These are phyloP conservation scores for Multifurca ochricompacta DNA, from an alignment of 768 basidiomycete species.

Conservation along the genomic window DNA sequence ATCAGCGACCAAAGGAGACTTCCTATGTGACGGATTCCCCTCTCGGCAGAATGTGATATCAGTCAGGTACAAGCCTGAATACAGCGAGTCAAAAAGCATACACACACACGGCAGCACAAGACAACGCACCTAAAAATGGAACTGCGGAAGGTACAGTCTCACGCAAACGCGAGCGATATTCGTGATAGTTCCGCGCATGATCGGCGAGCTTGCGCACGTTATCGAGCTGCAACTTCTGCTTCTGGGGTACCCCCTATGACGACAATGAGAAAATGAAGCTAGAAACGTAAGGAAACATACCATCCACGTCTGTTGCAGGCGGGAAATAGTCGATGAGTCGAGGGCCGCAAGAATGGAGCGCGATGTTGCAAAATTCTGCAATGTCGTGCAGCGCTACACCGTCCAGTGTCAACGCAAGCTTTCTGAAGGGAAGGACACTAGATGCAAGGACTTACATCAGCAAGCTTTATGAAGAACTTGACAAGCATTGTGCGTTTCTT, in stretches of 20 bases:
- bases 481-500: slow-evolving; percentile 73
- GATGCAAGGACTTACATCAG: slow-evolving; percentile 53
- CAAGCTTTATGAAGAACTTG: slow-evolving; percentile 91
- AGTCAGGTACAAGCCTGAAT: slow-evolving; percentile 71
- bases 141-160: slow-evolving; percentile 89
- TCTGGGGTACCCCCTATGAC: slow-evolving; percentile 69
- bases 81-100: slow-evolving; percentile 18
- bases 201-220: slow-evolving; percentile 79
- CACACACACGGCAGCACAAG: neutral
- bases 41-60: slow-evolving; percentile 95
- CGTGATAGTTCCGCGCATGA: slow-evolving; percentile 81
- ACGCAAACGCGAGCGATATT: slow-evolving; percentile 82
- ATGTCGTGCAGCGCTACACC: slow-evolving; percentile 65
- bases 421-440: neutral
- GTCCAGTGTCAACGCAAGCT: slow-evolving; percentile 7
- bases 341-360: slow-evolving; percentile 90
- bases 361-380: slow-evolving; percentile 89
- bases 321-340: slow-evolving; percentile 90
- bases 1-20: slow-evolving; percentile 64
- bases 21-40: slow-evolving; percentile 81
- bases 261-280: neutral
- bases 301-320: slow-evolving; percentile 89
- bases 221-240: slow-evolving; percentile 75
- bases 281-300: slow-evolving; percentile 40
- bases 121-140: slow-evolving; percentile 77